These are phyloP conservation scores for Hyphodiscus hymeniophilus DNA, from an alignment of 495 filamentous ascomycete genomes.

Conservation along the genomic window DNA sequence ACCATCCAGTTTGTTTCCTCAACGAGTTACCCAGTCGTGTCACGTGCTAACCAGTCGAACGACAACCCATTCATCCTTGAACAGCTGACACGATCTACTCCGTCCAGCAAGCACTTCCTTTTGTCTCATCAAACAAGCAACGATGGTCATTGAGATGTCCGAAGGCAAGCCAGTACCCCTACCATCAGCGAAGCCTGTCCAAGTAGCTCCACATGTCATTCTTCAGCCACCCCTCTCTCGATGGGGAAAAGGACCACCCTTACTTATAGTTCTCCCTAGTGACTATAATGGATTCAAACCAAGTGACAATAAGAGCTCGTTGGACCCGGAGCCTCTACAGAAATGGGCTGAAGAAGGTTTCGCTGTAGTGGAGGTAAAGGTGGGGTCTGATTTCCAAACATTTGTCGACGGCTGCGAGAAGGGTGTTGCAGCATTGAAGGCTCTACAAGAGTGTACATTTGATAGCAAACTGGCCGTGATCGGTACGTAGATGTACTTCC, in stretches of 20 bases:
- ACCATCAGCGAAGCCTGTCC: not conserved
- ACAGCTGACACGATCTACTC: no score
- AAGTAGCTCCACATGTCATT: not conserved
- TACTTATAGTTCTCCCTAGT: slow-evolving; percentile 22
- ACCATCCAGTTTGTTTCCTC: no score
- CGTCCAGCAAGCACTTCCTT: no score
- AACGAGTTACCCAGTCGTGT: no score
- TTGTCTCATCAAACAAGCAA: no score
- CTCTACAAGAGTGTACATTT: slow-evolving; percentile 10
- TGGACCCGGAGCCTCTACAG: slow-evolving; percentile 34
- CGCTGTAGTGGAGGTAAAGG: slow-evolving; percentile 36
- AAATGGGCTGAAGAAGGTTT: slow-evolving; percentile 58
- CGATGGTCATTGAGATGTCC: no score
- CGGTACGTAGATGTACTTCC: slow-evolving; percentile 1
- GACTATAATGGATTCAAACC: not conserved
- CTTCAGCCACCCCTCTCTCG: slow-evolving; percentile 20
- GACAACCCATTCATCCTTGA: no score
- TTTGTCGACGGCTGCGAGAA: slow-evolving; percentile 5
- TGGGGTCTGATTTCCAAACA: not conserved
- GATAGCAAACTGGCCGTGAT: slow-evolving; percentile 15
- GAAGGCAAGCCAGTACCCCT: not conserved
- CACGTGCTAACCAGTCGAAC: no score
- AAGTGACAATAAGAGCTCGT: not conserved
- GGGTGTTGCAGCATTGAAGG: slow-evolving; percentile 12
- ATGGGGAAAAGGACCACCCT: slow-evolving; percentile 22